Percentiles rank a stretch among this genome's conserved stretches.
These are phyloP conservation scores for Penicillium freii DNA, from an alignment of 2,329 filamentous ascomycete species.

Conservation along the genomic window DNA sequence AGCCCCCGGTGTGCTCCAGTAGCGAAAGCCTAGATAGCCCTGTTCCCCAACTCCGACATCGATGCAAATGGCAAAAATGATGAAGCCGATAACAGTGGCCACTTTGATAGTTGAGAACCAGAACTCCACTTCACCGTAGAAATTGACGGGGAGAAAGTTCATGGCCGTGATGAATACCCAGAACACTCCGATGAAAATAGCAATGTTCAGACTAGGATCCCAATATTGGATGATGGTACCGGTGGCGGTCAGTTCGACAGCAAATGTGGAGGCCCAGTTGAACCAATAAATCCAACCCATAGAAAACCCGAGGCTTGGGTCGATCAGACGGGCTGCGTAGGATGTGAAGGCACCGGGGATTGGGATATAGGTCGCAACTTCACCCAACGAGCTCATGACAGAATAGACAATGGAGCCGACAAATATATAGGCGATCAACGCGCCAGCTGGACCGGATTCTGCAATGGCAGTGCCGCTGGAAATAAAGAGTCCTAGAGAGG, in stretches of 20 bases:
- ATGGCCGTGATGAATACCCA: slow-evolving; percentile 66
- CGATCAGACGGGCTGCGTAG: slow-evolving; percentile 72
- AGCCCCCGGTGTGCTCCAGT: slow-evolving; percentile 68
- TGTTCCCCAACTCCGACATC: slow-evolving; percentile 69
- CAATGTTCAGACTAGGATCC: slow-evolving; percentile 61
- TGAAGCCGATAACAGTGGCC: slow-evolving; percentile 69
- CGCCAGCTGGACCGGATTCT: slow-evolving; percentile 62
- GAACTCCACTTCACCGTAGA: slow-evolving; percentile 76
- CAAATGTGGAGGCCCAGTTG: slow-evolving; percentile 69
- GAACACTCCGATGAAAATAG: slow-evolving; percentile 70
- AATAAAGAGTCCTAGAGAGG: slow-evolving; percentile 61
- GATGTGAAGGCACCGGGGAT: slow-evolving; percentile 72
- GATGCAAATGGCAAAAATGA: slow-evolving; percentile 73
- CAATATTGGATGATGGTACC: slow-evolving; percentile 76
- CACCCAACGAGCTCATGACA: slow-evolving; percentile 63
- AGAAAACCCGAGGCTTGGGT: slow-evolving; percentile 68
- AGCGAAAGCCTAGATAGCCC: slow-evolving; percentile 71
- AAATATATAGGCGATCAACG: slow-evolving; percentile 66
- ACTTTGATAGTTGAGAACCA: slow-evolving; percentile 77
- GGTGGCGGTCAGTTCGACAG: slow-evolving; percentile 69
- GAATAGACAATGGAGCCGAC: slow-evolving; percentile 71
- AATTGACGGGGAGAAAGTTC: slow-evolving; percentile 69
- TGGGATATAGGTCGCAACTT: slow-evolving; percentile 76
- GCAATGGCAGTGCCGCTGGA: slow-evolving; percentile 63
- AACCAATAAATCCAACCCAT: slow-evolving; percentile 86